These are phyloP conservation scores for Macroventuria anomochaeta DNA, from an alignment of 2,329 filamentous ascomycete genomes.

Conservation along the genomic window DNA sequence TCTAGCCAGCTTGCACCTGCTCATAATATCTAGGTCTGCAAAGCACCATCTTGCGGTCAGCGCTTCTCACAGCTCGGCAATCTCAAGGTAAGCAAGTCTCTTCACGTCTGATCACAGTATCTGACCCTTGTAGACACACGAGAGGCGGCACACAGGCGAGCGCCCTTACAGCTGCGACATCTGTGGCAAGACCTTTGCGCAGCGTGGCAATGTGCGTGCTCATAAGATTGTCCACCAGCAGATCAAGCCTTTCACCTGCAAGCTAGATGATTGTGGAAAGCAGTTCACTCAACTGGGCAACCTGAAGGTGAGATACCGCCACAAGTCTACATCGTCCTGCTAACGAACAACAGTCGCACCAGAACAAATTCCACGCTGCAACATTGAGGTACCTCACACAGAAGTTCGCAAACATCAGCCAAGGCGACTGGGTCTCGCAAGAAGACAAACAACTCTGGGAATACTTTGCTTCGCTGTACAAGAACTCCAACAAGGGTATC, in stretches of 20 bases:
- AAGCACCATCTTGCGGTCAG: conserved; percentile 74
- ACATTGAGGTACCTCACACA: conserved; percentile 72
- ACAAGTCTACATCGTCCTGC: background rate
- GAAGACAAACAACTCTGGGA: conserved; percentile 80
- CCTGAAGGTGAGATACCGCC: conserved; percentile 70
- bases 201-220: conserved; percentile 82
- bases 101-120: background rate
- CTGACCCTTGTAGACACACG: conserved; percentile 70
- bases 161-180: conserved; percentile 80
- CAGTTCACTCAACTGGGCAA: conserved; percentile 90
- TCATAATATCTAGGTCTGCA: conserved; percentile 62
- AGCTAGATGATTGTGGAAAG: conserved; percentile 83
- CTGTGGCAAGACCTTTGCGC: conserved; percentile 83
- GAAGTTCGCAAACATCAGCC: conserved; percentile 70
- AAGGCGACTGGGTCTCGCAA: conserved; percentile 67
- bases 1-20: background rate
- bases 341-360: conserved; percentile 69
- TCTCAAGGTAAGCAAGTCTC: conserved; percentile 69
- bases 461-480: conserved; percentile 89
- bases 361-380: conserved; percentile 89
- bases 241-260: conserved; percentile 80
- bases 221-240: conserved; percentile 82
- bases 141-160: conserved; percentile 85
- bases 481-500: conserved; percentile 98
- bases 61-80: conserved; percentile 91